Base-by-base conservation (phyloP, 805 yeast genomes). In the Yamadazyma phyllophila region DNA sequence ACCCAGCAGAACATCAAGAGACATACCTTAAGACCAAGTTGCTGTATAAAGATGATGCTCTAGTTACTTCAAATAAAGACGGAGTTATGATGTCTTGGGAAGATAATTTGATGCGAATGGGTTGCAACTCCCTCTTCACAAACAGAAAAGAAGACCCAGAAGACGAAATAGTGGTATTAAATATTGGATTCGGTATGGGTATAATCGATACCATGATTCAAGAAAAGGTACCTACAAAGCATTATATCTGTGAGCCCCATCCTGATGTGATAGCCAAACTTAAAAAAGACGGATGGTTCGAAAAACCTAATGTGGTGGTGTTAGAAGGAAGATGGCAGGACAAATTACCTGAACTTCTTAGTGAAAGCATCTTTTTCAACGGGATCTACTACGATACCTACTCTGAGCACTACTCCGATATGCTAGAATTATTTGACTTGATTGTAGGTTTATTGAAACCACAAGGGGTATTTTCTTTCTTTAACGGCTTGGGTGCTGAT, bases 41-140 rank as follows among this genome's bases (percentile, higher is more conserved):
- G 20, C 82, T 80, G 53, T 91, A 88, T 60, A 75, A 70, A 34
- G 84, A 83, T 48, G 77, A 74, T 43, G 83, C 94, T 0, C 70
- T 91, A 20, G 69, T 88, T 20, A 92, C 97, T 1, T 83, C 80
- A 17, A 70, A 83, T 42, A 73, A 77, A 39, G 97, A 91, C 57
- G 98, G 97, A 13, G 97, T 91, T 2, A 91, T 91, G 98, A 91
- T 91, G 98, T 85, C 85, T 55, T 91, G 98, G 98, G 98, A 91
- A 61, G 75, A 81, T 4, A 78, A 81, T 15, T 71, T 91, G 45
- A 91, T 91, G 98, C 70, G 75, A 43, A 73, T 83, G 12, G 96
- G 96, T 1, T 85, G 95, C 45, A 82, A 85, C 29, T 69, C 92
- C 0, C 61, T 92, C n/a, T 82, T 84, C 60, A 61, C 57, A 7